Evolutionary conservation across 495 filamentous ascomycete species (phyloP).

Genomic region (Penicillium alfredii): DNA sequence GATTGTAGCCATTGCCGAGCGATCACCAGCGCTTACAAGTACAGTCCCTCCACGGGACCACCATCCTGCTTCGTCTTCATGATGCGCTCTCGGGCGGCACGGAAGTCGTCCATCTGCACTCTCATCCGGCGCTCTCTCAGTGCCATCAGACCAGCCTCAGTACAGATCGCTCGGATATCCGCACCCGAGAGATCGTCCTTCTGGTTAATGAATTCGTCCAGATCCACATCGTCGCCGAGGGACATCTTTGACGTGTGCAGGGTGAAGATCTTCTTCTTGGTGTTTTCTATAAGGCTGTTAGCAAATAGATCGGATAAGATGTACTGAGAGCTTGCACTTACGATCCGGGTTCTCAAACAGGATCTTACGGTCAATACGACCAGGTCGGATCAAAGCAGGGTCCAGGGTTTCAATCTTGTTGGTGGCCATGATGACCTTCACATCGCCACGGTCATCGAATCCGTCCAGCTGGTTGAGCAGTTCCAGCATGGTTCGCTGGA

Average conservation of each 20-base stretch:
- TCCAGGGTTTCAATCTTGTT: conserved; percentile 99
- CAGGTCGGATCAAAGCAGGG: conserved; percentile 91
- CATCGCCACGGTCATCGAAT: conserved; percentile 97
- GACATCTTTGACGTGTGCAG: conserved; percentile 99
- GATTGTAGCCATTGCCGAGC: conserved; percentile 2
- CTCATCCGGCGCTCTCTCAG: conserved; percentile 94
- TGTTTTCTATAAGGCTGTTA: conserved; percentile 63
- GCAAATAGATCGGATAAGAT: conserved; percentile 2
- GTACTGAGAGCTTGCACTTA: conserved; percentile 37
- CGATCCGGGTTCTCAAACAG: conserved; percentile 98
- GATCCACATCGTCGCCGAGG: conserved; percentile 85
- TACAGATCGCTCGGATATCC: conserved; percentile 98
- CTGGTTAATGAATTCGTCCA: conserved; percentile 97
- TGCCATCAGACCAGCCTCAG: conserved; percentile 92
- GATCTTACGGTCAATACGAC: conserved; percentile 98
- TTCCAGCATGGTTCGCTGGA: conserved; percentile 98
- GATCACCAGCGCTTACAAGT: conserved; percentile 61
- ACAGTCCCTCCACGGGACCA: conserved; percentile 89
- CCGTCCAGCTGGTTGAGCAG: conserved; percentile 97
- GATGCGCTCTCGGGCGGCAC: conserved; percentile 85
- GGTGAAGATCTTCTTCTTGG: conserved; percentile 99
- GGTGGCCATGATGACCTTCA: conserved; percentile 99
- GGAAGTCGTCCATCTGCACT: conserved; percentile 98
- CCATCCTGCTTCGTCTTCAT: conserved; percentile 98
- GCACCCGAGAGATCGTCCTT: conserved; percentile 97